Percentiles rank a stretch among this genome's conserved stretches.
Evolutionary conservation across 495 filamentous ascomycete genomes (phyloP).

Genomic region (Copromyces sp.): DNA sequence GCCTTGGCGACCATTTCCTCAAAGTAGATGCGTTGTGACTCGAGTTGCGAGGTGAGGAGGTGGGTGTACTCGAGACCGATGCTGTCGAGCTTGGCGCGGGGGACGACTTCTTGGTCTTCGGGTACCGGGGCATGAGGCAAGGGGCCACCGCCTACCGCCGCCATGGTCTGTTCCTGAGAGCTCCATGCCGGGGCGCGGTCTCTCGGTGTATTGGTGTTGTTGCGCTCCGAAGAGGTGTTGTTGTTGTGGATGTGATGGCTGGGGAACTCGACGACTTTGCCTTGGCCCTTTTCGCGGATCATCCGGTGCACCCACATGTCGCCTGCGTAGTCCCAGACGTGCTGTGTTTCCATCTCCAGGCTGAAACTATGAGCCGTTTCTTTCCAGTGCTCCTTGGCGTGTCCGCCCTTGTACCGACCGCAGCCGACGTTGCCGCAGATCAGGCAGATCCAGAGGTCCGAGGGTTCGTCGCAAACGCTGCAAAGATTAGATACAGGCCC

Average conservation of each 20-base stretch:
- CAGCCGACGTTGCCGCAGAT: constrained; percentile 93
- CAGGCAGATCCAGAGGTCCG: constrained; percentile 88
- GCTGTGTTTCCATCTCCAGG: constrained; percentile 83
- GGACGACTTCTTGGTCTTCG: constrained; percentile 59
- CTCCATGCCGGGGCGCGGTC: not conserved
- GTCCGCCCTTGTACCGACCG: constrained; percentile 85
- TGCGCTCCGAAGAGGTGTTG: constrained; percentile 3
- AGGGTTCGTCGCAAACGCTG: constrained; percentile 59
- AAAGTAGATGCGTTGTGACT: constrained; percentile 86
- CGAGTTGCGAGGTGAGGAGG: constrained; percentile 81
- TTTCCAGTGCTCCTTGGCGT: constrained; percentile 92
- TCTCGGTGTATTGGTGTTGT: constrained; percentile 3
- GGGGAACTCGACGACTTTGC: constrained; percentile 80
- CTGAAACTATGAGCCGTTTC: constrained; percentile 80
- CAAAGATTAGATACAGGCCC: constrained; percentile 44
- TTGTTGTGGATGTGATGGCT: constrained; percentile 16
- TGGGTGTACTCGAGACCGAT: constrained; percentile 93
- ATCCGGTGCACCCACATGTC: constrained; percentile 94
- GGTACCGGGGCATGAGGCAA: not conserved
- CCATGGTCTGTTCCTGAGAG: not conserved
- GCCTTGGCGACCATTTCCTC: constrained; percentile 88
- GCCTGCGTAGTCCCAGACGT: constrained; percentile 94
- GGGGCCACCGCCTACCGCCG: not conserved
- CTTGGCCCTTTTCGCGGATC: constrained; percentile 83
- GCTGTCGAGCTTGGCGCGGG: constrained; percentile 81